Conservation (phyloP, 2,329 filamentous ascomycete species). For the Diaporthe aspalathi region DNA sequence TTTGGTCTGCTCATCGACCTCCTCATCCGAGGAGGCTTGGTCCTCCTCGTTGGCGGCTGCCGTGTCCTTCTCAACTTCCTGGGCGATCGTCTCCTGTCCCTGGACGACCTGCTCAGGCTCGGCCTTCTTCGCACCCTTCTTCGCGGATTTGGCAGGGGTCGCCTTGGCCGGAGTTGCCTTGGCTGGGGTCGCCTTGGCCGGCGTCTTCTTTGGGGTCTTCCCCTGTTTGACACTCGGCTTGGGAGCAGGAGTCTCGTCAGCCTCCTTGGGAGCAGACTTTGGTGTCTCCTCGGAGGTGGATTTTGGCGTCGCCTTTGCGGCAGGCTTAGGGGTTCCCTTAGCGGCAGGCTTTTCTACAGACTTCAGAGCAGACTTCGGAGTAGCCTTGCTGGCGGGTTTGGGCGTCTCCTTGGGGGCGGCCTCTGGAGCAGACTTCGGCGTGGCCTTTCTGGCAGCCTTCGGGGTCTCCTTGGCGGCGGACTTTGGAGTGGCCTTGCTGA, state of each 20-base stretch:
- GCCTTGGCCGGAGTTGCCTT: background rate
- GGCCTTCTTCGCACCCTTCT: conserved; percentile 38
- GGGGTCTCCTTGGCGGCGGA: conserved; percentile 19
- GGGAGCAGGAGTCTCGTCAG: conserved; percentile 18
- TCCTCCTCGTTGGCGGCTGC: conserved; percentile 19
- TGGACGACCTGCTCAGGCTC: conserved; percentile 45
- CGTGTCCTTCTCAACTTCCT: conserved; percentile 12
- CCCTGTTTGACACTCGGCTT: conserved; percentile 30
- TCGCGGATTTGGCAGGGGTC: conserved; percentile 13
- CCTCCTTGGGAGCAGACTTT: conserved; percentile 7
- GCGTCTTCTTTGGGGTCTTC: conserved; percentile 26
- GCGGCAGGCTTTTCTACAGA: conserved; percentile 11
- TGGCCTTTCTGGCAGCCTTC: conserved; percentile 3
- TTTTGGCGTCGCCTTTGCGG: conserved; percentile 7
- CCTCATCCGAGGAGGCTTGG: conserved; percentile 32
- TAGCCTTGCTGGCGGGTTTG: conserved; percentile 1
- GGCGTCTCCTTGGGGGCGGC: conserved; percentile 12
- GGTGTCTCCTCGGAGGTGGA: conserved; percentile 5
- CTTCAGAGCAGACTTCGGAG: conserved; percentile 25
- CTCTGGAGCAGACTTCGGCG: conserved; percentile 1
- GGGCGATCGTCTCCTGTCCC: conserved; percentile 58
- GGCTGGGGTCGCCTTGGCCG: background rate
- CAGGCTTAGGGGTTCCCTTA: conserved; percentile 12
- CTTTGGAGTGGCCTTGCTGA: conserved; percentile 25
- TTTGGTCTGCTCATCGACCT: conserved; percentile 39